These are phyloP conservation scores for Acidomyces sp. DNA, from an alignment of 495 filamentous ascomycete genomes.

Conservation along the genomic window DNA sequence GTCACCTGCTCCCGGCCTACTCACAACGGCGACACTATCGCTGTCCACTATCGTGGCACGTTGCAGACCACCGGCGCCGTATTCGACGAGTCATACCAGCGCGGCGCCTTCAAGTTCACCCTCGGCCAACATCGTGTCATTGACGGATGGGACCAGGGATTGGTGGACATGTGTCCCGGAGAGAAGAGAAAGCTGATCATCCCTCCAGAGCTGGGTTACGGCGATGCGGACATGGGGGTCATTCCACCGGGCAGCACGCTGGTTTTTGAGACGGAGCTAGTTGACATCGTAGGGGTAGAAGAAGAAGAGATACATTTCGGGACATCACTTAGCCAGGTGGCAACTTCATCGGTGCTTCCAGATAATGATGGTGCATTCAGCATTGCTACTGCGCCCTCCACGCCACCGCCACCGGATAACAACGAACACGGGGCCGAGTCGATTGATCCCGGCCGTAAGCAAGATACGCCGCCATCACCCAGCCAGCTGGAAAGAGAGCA, in stretches of 20 bases:
- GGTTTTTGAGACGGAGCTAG: slow-evolving; percentile 89
- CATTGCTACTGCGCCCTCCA: slow-evolving; percentile 13
- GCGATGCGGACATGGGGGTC: slow-evolving; percentile 48
- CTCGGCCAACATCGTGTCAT: slow-evolving; percentile 76
- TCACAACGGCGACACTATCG: slow-evolving; percentile 59
- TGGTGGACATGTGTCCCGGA: slow-evolving; percentile 91
- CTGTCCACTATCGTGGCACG: slow-evolving; percentile 79
- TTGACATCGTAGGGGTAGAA: slow-evolving; percentile 71
- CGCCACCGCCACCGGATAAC: no score
- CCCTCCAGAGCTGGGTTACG: slow-evolving; percentile 76
- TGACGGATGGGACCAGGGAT: slow-evolving; percentile 83
- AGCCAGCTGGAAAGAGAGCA: slow-evolving; percentile 8
- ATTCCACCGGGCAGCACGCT: slow-evolving; percentile 70
- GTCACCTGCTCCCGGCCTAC: slow-evolving; percentile 66
- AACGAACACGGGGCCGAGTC: slow-evolving; percentile 5
- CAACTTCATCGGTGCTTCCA: slow-evolving; percentile 3
- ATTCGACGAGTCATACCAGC: slow-evolving; percentile 60
- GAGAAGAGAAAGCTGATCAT: slow-evolving; percentile 90
- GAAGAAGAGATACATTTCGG: slow-evolving; percentile 18
- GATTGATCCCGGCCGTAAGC: not conserved
- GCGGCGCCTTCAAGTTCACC: slow-evolving; percentile 57
- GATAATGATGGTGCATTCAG: slow-evolving; percentile 4
- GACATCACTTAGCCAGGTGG: not conserved
- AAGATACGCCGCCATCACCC: not conserved
- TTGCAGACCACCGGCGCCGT: slow-evolving; percentile 41